Conservation (phyloP, 495 filamentous ascomycete species). For the Clohesyomyces aquaticus region DNA sequence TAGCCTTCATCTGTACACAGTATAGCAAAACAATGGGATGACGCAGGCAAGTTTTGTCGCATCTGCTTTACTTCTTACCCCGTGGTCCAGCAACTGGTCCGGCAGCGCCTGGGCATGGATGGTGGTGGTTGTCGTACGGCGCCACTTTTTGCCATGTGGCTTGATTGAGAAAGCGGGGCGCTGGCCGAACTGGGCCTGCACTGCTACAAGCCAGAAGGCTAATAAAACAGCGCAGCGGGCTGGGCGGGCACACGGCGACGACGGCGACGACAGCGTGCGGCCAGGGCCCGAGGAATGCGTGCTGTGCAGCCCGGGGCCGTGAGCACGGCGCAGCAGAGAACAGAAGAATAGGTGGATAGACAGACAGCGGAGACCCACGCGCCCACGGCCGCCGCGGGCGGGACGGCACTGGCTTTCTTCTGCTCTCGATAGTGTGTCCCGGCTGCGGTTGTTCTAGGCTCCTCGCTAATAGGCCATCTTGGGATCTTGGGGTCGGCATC, state of each 20-base stretch:
- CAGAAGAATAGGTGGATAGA: too few species aligned
- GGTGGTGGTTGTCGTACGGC: constrained; percentile 3
- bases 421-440: constrained; percentile 11
- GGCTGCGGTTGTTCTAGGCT: constrained; percentile 17
- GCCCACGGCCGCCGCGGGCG: neutral
- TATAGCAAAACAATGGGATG: too few species aligned
- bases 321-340: constrained; percentile 10
- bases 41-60: too few species aligned
- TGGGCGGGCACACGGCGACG: neutral
- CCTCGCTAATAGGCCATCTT: neutral
- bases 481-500: constrained; percentile 8
- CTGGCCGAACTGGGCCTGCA: too few species aligned
- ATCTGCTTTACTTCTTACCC: neutral
- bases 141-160: neutral
- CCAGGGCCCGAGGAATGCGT: too few species aligned
- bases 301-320: constrained; percentile 18
- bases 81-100: neutral
- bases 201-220: neutral
- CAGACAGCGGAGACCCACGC: too few species aligned
- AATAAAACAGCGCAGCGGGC: neutral
- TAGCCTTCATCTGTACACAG: too few species aligned
- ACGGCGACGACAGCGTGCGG: too few species aligned
- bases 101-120: too few species aligned
- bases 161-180: neutral
- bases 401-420: neutral